phyloP scores from a whole-genome alignment of 108 stramenopile genomes.

The Cyclotella baltica region DNA sequence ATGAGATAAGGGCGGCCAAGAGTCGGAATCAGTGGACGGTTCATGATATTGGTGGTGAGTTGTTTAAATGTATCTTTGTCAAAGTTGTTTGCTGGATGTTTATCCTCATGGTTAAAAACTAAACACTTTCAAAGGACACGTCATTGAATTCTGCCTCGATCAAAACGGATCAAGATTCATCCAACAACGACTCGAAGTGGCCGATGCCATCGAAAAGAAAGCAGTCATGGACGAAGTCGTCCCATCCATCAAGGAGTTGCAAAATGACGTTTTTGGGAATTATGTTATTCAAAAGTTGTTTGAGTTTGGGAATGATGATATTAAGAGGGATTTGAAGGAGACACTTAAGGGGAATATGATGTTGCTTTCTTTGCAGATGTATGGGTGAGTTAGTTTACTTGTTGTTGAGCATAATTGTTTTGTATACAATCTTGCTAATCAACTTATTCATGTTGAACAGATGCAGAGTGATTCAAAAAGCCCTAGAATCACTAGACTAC shows the following conservation, averaged over 20 bases:
- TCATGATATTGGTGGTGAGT: conserved; percentile 58
- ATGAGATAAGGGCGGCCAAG: conserved; percentile 79
- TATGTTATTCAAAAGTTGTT: conserved; percentile 98
- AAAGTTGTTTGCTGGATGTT: background rate
- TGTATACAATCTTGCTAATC: too few species aligned
- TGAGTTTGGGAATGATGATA: conserved; percentile 88
- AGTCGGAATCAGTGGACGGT: conserved; percentile 81
- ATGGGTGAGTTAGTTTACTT: conserved; percentile 70
- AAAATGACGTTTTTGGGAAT: conserved; percentile 94
- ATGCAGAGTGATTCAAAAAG: conserved; percentile 96
- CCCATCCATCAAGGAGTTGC: conserved; percentile 72
- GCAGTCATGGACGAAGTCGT: conserved; percentile 88
- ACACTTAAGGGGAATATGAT: conserved; percentile 84
- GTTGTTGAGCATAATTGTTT: too few species aligned
- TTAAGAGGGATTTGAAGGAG: conserved; percentile 69
- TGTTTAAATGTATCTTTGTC: background rate
- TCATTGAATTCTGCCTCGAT: conserved; percentile 95
- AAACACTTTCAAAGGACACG: too few species aligned
- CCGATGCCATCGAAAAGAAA: conserved; percentile 78
- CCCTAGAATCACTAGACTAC: conserved; percentile 83
- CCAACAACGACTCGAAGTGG: conserved; percentile 94
- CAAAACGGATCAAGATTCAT: conserved; percentile 98
- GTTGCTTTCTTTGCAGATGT: conserved; percentile 89
- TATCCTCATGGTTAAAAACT: too few species aligned
- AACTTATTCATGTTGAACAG: conserved; percentile 37